Evolutionary conservation across 305 asterid genomes (phyloP).

Genomic region (Fraxinus nigra): DNA sequence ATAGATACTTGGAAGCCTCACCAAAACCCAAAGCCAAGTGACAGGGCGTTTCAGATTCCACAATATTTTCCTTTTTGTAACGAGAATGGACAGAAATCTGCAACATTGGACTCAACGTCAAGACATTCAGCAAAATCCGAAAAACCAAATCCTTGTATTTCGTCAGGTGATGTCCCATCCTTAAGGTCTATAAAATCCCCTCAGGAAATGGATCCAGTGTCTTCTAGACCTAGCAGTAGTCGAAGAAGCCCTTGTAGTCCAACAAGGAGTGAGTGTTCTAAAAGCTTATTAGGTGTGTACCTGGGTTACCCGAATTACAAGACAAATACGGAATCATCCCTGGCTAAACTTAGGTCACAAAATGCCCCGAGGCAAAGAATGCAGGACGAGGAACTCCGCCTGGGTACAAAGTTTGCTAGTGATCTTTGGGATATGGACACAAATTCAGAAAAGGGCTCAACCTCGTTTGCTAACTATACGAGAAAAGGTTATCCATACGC

Average conservation of each 20-base stretch:
- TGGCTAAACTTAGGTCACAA: slow-evolving; percentile 75
- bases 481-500: slow-evolving; percentile 35
- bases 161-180: slow-evolving; percentile 60
- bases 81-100: slow-evolving; percentile 34
- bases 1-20: slow-evolving; percentile 81
- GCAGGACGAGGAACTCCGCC: slow-evolving; percentile 41
- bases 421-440: slow-evolving; percentile 48
- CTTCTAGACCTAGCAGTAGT: slow-evolving; percentile 50
- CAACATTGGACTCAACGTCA: slow-evolving; percentile 32
- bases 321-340: slow-evolving; percentile 74
- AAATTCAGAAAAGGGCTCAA: slow-evolving; percentile 54
- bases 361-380: slow-evolving; percentile 75
- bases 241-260: slow-evolving; percentile 49
- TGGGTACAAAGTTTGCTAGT: slow-evolving; percentile 25
- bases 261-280: slow-evolving; percentile 51
- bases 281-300: slow-evolving; percentile 62
- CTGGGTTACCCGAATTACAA: slow-evolving; percentile 66
- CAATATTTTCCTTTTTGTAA: slow-evolving; percentile 49
- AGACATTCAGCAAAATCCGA: slow-evolving; percentile 37
- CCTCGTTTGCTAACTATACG: slow-evolving; percentile 34
- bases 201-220: slow-evolving; percentile 37
- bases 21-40: slow-evolving; percentile 30
- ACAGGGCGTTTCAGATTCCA: slow-evolving; percentile 34
- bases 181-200: slow-evolving; percentile 31
- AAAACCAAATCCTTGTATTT: slow-evolving; percentile 53